Evolutionary conservation across 305 asterid genomes (phyloP), one percentile per base, ranked within the genome.

Genomic region (Fraxinus angustifolia): DNA sequence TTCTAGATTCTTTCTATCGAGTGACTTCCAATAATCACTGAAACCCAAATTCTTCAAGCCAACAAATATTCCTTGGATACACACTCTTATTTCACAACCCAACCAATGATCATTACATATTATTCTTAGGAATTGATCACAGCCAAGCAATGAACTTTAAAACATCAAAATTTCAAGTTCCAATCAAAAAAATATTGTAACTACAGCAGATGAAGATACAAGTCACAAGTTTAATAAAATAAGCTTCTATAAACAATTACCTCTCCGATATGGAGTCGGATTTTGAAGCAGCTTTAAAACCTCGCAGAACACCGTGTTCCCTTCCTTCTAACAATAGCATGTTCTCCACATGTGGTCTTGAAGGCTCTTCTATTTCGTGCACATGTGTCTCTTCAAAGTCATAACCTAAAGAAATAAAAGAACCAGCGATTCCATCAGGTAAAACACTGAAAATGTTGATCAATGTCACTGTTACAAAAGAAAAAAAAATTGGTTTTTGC

Each of bases 331-430:
- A 82, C 87, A 89, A 84, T 83, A 90, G 91, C 88, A 88, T 83
- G 85, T 85, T 86, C 79, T 88, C 91, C 75, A 76, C 81, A 74
- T 86, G 89, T 48, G 83, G 91, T 81, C 81, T 83, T 81, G 95
- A 84, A 85, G 97, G 94, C 82, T 94, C 99, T 83, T 96, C 98
- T 80, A 90, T 87, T 82, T 94, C 97, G 86, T 94, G 96, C 80
- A 94, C 89, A 81, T 90, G 88, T 35, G 87, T 86, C 77, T 88
- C 97, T 90, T 90, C 94, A 82, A 92, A 90, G 79, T 93, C 92
- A 82, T 91, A 91, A 85, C 93, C 99, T 96, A 81, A 53, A 73
- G 16, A 38, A 23, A 56, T 60, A 75, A 80, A 35, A 70, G 81
- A 50, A 78, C 58, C 67, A 42, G 75, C 83, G 58, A 79, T 76